Base-by-base conservation (phyloP, 2,329 filamentous ascomycete genomes). In the Aureobasidium namibiae region DNA sequence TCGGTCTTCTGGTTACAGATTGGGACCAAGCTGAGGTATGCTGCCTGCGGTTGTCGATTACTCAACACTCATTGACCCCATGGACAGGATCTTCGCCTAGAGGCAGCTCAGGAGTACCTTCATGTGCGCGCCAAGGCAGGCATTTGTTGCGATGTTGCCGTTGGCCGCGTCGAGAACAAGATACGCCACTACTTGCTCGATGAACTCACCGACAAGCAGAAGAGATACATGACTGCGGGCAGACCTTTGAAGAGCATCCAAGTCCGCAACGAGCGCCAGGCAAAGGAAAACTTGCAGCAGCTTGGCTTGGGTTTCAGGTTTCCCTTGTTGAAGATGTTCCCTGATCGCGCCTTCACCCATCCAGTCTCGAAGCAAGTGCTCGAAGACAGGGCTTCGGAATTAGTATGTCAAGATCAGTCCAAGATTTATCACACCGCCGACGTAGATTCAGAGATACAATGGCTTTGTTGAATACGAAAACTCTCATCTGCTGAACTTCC, bases 1-100 rank as follows among this genome's bases (percentile, higher is more conserved):
- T 45, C 5, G 52, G 39, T 36, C 52, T 56, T 11, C 31, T 56
- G 38, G 52, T 56, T 2, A 23, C 52, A 0, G 29, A 45, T 24
- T 56, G 41, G 52, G 18, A 56, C 3, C 39, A 56, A 45, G 52
- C 39, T 36, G 52, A 56, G 41, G 52, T 56, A 45, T 6, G 39
- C 18, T 10, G 29, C 13, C 10, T 13, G 1, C n/a, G 7, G 14
- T 26, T 21, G 23, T 26, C 10, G 23, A 31, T 11, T 14, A n/a
- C 11, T n/a, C 18, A 24, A 38, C 14, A 16, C 24, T 21, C n/a
- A 16, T 29, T 56, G 29, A 56, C 23, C 16, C 10, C 4, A 4
- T 24, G 24, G 5, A 13, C 39, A 56, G 52, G 23, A 36, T 4
- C 52, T 56, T 13, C 52, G 52, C 14, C 52, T 56, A 7, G 39